Base-by-base conservation (phyloP, 495 filamentous ascomycete species). In the Aspergillus cavernicola region DNA sequence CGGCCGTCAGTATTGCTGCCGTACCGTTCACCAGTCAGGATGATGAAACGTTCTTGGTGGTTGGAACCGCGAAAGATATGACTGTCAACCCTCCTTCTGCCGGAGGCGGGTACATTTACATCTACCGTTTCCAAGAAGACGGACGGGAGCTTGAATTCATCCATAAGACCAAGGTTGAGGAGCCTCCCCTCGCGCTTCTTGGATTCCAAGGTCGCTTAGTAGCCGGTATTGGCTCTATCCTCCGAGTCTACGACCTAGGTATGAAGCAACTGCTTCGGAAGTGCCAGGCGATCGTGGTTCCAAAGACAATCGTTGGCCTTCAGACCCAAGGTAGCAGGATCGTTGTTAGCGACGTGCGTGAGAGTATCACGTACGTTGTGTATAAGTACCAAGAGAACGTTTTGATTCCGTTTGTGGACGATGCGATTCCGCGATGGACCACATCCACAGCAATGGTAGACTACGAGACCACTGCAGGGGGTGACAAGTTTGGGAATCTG, bases 401-500 rank as follows among this genome's bases (percentile, higher is more conserved):
- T 29, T 74, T 97, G 32, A 92, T 99, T 54, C 88, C 91, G 0
- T 99, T 97, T 54, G 87, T 79, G 13, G 93, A 97, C 61, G 95
- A 99, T 65, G 84, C 84, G 13, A 75, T 97, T 50, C 76, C 92
- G 31, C 84, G 95, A 19, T 97, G 88, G 87, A 95, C 89, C 0
- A 92, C 88, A 1, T 83, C 85, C 40, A 88, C 85, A 1, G 79
- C 89, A 6, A 96, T 97, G 92, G 85, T 97, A 1, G 95, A 99
- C 65, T 99, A 99, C 70, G 93, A 97, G 65, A 96, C 92, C 1
- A 84, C 87, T 15, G 93, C 90, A 10, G 93, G 92, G 29, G 95
- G 95, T 36, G 95, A 99, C 72, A 96, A 95, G 65, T 99, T 99
- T 55, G 95, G 95, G 39, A 97, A 97, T 60, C 63, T 99, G 2